Percentiles rank a stretch among this genome's conserved stretches.
phyloP scores from a whole-genome alignment of 2,329 filamentous ascomycete species.

The Sporothrix pallida region DNA sequence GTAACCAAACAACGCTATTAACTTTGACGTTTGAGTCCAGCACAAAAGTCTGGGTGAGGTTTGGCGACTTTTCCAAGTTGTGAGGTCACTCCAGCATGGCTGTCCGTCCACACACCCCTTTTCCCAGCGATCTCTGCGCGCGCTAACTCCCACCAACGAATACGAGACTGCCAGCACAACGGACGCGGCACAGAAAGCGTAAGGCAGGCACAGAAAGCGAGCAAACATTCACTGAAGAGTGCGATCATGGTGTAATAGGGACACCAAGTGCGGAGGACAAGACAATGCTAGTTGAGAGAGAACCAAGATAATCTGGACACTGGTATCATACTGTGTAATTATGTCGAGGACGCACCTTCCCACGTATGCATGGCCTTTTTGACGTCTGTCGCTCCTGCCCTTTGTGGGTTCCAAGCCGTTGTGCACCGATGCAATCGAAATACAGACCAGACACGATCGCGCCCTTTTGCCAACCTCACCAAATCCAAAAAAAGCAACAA shows the following conservation, averaged over 20 bases:
- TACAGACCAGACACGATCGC: not conserved
- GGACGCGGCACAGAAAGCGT: conserved; percentile 1
- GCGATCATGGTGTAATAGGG: not conserved
- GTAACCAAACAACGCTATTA: conserved; percentile 20
- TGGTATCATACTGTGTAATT: not conserved
- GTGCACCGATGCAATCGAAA: conserved; percentile 9
- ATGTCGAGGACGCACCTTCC: conserved; percentile 15
- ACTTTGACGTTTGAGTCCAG: not conserved
- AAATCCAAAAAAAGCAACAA: conserved; percentile 25
- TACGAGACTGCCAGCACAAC: conserved; percentile 28
- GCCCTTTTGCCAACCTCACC: not conserved
- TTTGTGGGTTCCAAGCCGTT: not conserved
- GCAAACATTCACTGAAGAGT: not conserved
- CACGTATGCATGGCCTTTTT: conserved; percentile 14
- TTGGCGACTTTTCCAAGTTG: not conserved
- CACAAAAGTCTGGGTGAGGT: not conserved
- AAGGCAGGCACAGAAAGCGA: not conserved
- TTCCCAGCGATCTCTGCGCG: conserved; percentile 16
- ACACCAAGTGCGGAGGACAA: not conserved
- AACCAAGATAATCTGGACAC: not conserved
- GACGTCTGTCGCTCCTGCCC: conserved; percentile 22
- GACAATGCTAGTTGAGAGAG: not conserved
- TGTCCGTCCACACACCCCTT: conserved; percentile 21
- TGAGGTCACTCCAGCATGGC: conserved; percentile 19
- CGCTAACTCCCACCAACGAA: conserved; percentile 17